Evolutionary conservation across 192 early-diverging fungal species (phyloP).

Genomic region (Phlyctochytrium planicorne): DNA sequence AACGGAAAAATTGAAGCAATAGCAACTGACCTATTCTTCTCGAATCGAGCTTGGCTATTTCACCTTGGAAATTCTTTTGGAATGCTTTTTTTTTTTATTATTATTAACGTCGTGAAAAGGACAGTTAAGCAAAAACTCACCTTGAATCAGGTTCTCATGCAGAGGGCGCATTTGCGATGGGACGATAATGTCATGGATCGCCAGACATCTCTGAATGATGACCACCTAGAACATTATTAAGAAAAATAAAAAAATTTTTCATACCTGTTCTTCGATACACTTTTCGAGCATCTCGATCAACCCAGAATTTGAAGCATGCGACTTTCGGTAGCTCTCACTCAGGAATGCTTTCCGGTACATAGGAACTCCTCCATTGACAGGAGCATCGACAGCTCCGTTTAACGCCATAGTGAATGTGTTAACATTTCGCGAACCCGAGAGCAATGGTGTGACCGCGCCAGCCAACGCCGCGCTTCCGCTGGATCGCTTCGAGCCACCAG

Average conservation of each 20-base stretch:
- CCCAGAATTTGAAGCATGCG: constrained; percentile 3
- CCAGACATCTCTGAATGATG: constrained; percentile 59
- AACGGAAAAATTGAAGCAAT: too few relatives aligned
- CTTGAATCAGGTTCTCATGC: constrained; percentile 48
- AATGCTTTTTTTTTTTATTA: constrained; percentile 40
- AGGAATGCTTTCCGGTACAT: constrained; percentile 76
- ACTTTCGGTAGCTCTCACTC: constrained; percentile 34
- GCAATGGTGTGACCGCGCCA: constrained; percentile 5
- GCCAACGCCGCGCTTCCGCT: constrained; percentile 5
- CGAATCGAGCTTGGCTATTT: too few relatives aligned
- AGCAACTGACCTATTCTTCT: too few relatives aligned
- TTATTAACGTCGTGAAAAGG: not conserved
- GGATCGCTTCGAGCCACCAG: constrained; percentile 1
- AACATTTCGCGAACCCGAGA: constrained; percentile 42
- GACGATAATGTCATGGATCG: constrained; percentile 61
- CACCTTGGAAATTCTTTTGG: constrained; percentile 65
- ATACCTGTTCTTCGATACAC: constrained; percentile 69
- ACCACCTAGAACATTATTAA: constrained; percentile 40
- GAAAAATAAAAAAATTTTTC: constrained; percentile 14
- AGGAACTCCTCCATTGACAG: constrained; percentile 77
- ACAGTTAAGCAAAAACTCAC: constrained; percentile 23
- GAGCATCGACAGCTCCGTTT: constrained; percentile 82
- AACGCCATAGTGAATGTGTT: constrained; percentile 78
- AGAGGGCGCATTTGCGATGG: constrained; percentile 69
- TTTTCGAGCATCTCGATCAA: constrained; percentile 49